Conservation (phyloP, 1,284 basidiomycete species). For the Ustilago hordei region DNA sequence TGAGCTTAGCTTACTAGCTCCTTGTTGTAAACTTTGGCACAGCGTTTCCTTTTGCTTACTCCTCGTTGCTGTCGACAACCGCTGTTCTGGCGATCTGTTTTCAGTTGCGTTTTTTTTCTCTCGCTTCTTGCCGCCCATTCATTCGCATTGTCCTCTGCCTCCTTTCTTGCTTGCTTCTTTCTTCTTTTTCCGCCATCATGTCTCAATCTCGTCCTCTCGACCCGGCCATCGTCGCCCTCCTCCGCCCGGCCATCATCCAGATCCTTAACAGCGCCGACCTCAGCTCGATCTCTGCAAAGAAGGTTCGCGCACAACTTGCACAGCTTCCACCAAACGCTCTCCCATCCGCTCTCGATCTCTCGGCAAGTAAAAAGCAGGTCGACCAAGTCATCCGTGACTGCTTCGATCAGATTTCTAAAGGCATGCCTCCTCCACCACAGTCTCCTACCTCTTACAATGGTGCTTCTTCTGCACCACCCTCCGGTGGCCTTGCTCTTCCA, state of each 20-base stretch:
- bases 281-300: conserved; percentile 61
- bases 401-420: conserved; percentile 60
- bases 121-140: conserved; percentile 5
- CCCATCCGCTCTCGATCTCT: conserved; percentile 53
- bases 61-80: neutral
- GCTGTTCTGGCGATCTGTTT: neutral
- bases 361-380: conserved; percentile 61
- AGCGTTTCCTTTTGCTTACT: neutral
- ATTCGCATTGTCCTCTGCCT: neutral
- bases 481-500: conserved; percentile 55
- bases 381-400: conserved; percentile 62
- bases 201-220: conserved; percentile 44
- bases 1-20: neutral
- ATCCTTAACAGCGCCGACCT: conserved; percentile 65
- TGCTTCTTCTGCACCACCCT: conserved; percentile 36
- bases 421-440: conserved; percentile 47
- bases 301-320: conserved; percentile 57
- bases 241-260: conserved; percentile 60
- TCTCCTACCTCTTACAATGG: conserved; percentile 28
- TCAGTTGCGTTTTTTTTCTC: neutral
- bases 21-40: neutral
- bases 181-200: conserved; percentile 25
- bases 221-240: conserved; percentile 40
- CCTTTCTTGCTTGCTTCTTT: neutral
- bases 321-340: conserved; percentile 52